Percentiles rank a stretch among this genome's conserved stretches.
phyloP scores from a whole-genome alignment of 139 green algal genomes.

The Tetraselmis chui region DNA sequence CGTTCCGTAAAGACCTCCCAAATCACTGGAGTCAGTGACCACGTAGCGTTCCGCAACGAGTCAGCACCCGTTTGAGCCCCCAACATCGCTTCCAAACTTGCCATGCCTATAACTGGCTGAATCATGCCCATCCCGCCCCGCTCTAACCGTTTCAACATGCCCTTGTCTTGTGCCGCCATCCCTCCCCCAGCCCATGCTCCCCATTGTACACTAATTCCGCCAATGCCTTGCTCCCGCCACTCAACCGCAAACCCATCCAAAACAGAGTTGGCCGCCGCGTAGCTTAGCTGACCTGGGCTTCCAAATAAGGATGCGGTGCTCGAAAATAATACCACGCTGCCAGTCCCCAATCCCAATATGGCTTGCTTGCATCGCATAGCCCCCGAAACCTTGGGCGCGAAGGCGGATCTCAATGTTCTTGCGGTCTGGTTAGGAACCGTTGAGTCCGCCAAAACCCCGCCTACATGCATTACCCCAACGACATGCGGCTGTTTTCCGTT shows the following conservation, averaged over 20 bases:
- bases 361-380: neutral
- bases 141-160: slow-evolving; percentile 50
- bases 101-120: slow-evolving; percentile 37
- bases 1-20: no score
- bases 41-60: no score
- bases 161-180: slow-evolving; percentile 63
- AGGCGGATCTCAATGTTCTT: slow-evolving; percentile 1
- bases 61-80: no score
- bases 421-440: slow-evolving; percentile 37
- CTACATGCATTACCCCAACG: slow-evolving; percentile 46
- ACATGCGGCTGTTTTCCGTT: slow-evolving; percentile 9
- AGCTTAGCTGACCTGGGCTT: slow-evolving; percentile 44
- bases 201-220: slow-evolving; percentile 67
- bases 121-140: slow-evolving; percentile 59
- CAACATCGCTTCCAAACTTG: slow-evolving; percentile 28
- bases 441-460: slow-evolving; percentile 52
- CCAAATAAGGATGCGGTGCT: slow-evolving; percentile 42
- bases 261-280: slow-evolving; percentile 42
- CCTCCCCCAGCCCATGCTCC: slow-evolving; percentile 76
- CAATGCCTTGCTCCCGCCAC: slow-evolving; percentile 12
- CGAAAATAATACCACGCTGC: slow-evolving; percentile 53
- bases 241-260: slow-evolving; percentile 36
- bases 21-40: no score
- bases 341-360: neutral
- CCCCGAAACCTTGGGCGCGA: slow-evolving; percentile 25